A percentile compares a stretch with the other conserved stretches of the same genome.
These are phyloP conservation scores for Trichoderma endophyticum DNA, from an alignment of 2,329 filamentous ascomycete species.

Conservation along the genomic window DNA sequence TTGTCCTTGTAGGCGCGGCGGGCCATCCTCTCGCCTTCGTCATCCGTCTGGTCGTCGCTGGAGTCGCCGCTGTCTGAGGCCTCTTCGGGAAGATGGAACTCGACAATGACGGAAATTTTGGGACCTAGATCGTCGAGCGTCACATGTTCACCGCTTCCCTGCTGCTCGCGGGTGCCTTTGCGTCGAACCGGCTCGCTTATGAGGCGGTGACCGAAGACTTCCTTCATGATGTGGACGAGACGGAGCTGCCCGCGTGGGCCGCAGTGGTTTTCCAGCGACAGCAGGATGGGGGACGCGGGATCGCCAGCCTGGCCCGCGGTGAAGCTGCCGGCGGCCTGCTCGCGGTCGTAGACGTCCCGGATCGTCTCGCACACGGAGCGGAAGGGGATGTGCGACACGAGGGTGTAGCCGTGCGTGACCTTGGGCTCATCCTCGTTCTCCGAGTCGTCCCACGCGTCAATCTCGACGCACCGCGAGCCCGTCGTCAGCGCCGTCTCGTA, in stretches of 20 bases:
- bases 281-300: constrained; percentile 54
- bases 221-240: constrained; percentile 62
- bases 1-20: constrained; percentile 52
- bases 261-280: constrained; percentile 69
- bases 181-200: constrained; percentile 55
- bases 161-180: constrained; percentile 54
- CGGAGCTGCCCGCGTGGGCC: constrained; percentile 55
- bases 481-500: constrained; percentile 61
- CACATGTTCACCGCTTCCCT: constrained; percentile 51
- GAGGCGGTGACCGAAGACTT: constrained; percentile 59
- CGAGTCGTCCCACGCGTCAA: constrained; percentile 68
- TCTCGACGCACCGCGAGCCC: constrained; percentile 68
- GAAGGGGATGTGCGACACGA: constrained; percentile 64
- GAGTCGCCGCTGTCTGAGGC: constrained; percentile 40
- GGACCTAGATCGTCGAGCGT: constrained; percentile 56
- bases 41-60: constrained; percentile 37
- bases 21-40: constrained; percentile 44
- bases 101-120: constrained; percentile 65
- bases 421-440: constrained; percentile 62
- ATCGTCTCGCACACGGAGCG: constrained; percentile 64
- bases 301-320: constrained; percentile 35
- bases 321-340: constrained; percentile 39
- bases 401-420: constrained; percentile 67
- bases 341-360: constrained; percentile 58
- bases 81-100: constrained; percentile 60